Evolutionary conservation across 495 filamentous ascomycete species (phyloP).

Genomic region (Penicillium canescens): DNA sequence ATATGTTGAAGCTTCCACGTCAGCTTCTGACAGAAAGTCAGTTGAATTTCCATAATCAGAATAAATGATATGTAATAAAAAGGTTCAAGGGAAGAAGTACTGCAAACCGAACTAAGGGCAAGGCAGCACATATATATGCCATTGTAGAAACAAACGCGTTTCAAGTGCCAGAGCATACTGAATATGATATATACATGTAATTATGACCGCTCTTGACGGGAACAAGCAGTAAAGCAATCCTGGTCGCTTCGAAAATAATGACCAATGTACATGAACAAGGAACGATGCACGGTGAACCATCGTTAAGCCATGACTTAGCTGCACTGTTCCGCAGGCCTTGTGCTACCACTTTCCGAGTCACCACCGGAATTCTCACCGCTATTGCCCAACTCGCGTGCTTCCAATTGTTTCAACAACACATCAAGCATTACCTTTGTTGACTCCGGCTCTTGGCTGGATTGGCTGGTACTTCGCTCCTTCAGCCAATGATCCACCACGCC

Average conservation of each 20-base stretch:
- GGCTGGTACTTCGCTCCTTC: background rate
- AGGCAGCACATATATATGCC: background rate
- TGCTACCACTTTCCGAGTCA: background rate
- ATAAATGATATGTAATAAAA: background rate
- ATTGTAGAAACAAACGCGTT: background rate
- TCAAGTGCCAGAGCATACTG: background rate
- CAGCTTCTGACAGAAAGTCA: background rate
- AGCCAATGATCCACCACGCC: background rate
- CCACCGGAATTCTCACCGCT: background rate
- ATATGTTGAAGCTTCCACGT: conserved; percentile 1
- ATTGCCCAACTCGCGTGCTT: background rate
- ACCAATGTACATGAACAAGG: background rate
- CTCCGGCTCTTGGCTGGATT: background rate
- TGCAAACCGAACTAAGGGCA: background rate
- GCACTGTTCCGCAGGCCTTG: background rate
- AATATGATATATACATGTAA: background rate
- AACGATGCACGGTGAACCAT: background rate
- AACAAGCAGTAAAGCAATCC: background rate
- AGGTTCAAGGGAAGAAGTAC: background rate
- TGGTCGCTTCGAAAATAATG: background rate
- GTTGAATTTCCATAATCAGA: background rate
- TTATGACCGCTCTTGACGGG: background rate
- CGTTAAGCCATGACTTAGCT: background rate
- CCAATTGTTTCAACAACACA: background rate
- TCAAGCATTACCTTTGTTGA: background rate